These are phyloP conservation scores for Hirsutella rhossiliensis DNA, from an alignment of 2,329 filamentous ascomycete genomes.

Conservation along the genomic window DNA sequence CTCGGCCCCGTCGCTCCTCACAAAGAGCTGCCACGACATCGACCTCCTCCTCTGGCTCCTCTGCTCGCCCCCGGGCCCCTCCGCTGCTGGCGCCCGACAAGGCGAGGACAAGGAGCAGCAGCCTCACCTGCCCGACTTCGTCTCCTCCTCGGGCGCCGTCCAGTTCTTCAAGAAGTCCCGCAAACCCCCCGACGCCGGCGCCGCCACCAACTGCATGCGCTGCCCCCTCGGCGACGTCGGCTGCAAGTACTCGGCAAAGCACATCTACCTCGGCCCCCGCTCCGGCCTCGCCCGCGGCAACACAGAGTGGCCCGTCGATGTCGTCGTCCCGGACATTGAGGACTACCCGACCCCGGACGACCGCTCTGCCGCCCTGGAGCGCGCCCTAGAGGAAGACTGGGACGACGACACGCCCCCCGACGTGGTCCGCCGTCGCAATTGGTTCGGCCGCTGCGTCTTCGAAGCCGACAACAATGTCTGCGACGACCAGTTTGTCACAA, in stretches of 20 bases:
- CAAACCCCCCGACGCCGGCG: conserved; percentile 64
- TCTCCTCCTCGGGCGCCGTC: conserved; percentile 66
- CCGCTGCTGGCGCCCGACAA: conserved; percentile 25
- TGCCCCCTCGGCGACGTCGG: conserved; percentile 54
- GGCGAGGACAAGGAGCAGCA: conserved; percentile 25
- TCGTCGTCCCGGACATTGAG: conserved; percentile 89
- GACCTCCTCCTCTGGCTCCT: conserved; percentile 88
- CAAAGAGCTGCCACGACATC: conserved; percentile 94
- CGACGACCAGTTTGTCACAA: conserved; percentile 83
- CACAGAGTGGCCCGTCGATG: conserved; percentile 69
- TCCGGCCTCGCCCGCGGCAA: conserved; percentile 52
- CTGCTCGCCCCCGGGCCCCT: conserved; percentile 36
- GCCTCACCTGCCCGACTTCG: conserved; percentile 61
- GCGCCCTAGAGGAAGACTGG: conserved; percentile 40
- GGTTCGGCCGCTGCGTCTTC: conserved; percentile 94
- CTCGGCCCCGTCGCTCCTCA: conserved; percentile 72
- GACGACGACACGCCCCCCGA: conserved; percentile 31
- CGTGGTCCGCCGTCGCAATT: conserved; percentile 42
- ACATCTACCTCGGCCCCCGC: conserved; percentile 64
- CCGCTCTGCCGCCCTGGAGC: conserved; percentile 27
- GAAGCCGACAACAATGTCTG: conserved; percentile 88
- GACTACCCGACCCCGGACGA: conserved; percentile 44
- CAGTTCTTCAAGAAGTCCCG: conserved; percentile 65
- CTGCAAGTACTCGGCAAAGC: conserved; percentile 78
- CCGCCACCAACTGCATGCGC: conserved; percentile 75